Conservation (phyloP, 2,329 filamentous ascomycete genomes). For the Huntiella decipiens region DNA sequence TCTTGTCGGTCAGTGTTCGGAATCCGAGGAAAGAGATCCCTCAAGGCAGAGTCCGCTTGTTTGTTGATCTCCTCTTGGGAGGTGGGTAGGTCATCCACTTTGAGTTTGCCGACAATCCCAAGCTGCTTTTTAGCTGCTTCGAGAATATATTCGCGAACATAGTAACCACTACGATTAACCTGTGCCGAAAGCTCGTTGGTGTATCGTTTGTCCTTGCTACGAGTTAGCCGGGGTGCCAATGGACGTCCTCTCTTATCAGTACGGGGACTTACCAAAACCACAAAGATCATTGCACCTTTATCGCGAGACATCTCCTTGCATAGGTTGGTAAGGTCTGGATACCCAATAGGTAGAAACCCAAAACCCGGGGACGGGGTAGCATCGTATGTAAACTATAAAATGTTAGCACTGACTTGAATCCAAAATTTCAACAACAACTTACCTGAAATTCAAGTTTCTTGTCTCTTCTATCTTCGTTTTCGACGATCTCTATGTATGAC, state of each 20-base stretch:
- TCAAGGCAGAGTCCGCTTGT: constrained; percentile 42
- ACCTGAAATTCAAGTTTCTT: constrained; percentile 46
- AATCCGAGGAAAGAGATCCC: constrained; percentile 46
- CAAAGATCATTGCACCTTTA: constrained; percentile 43
- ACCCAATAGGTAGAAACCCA: constrained; percentile 42
- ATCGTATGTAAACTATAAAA: constrained; percentile 30
- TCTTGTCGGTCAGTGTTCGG: constrained; percentile 43
- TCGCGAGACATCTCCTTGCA: constrained; percentile 49
- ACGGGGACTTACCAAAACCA: constrained; percentile 36
- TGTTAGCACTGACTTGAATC: constrained; percentile 7
- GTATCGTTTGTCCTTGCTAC: constrained; percentile 17
- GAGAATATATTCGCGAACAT: constrained; percentile 39
- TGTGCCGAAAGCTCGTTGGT: constrained; percentile 28
- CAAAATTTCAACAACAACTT: constrained; percentile 13
- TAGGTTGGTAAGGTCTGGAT: constrained; percentile 37
- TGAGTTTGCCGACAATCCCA: constrained; percentile 13
- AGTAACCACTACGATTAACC: constrained; percentile 40
- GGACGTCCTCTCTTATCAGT: not conserved
- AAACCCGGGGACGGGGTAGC: constrained; percentile 38
- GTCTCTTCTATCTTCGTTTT: constrained; percentile 41
- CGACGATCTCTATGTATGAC: constrained; percentile 43
- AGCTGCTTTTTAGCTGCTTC: constrained; percentile 28
- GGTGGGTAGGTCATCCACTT: constrained; percentile 39
- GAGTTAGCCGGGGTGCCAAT: not conserved
- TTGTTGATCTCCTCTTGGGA: constrained; percentile 40